Conservation (phyloP, 2,329 filamentous ascomycete genomes). For the Epichloe coenophiala region DNA sequence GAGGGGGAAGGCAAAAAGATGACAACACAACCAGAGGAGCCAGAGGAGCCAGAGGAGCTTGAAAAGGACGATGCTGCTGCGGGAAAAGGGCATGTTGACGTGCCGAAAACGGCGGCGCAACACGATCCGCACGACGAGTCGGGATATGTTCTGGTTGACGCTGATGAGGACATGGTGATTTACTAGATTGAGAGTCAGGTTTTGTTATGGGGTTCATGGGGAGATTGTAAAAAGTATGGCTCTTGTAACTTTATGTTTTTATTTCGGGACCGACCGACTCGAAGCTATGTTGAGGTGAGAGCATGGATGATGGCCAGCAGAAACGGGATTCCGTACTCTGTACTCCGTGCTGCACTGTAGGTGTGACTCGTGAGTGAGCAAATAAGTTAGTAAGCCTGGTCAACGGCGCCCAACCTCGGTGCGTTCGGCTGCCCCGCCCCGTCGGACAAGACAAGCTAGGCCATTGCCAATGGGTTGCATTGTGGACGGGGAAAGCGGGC, state of each 20-base stretch:
- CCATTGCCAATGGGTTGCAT: too few relatives aligned
- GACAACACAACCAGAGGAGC: neutral
- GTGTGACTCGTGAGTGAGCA: too few relatives aligned
- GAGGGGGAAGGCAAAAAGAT: conserved; percentile 12
- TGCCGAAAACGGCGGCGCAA: conserved; percentile 8
- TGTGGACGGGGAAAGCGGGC: neutral
- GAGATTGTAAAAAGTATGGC: neutral
- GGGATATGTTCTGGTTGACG: conserved; percentile 68
- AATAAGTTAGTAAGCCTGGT: too few relatives aligned
- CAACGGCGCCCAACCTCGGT: too few relatives aligned
- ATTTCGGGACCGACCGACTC: neutral
- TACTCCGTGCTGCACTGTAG: too few relatives aligned
- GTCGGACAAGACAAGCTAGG: neutral
- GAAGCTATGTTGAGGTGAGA: neutral
- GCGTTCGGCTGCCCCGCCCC: too few relatives aligned
- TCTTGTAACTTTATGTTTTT: neutral
- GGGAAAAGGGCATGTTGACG: neutral
- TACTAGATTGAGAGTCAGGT: conserved; percentile 42
- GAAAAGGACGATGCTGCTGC: neutral
- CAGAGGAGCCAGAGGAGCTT: conserved; percentile 1
- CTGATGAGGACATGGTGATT: conserved; percentile 81
- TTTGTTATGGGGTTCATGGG: neutral
- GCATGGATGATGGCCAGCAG: neutral
- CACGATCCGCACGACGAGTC: conserved; percentile 51
- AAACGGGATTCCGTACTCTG: neutral